A percentile compares a stretch with the other conserved stretches of the same genome.
These are phyloP conservation scores for Neurospora cerealis DNA, from an alignment of 495 filamentous ascomycete species.

Conservation along the genomic window DNA sequence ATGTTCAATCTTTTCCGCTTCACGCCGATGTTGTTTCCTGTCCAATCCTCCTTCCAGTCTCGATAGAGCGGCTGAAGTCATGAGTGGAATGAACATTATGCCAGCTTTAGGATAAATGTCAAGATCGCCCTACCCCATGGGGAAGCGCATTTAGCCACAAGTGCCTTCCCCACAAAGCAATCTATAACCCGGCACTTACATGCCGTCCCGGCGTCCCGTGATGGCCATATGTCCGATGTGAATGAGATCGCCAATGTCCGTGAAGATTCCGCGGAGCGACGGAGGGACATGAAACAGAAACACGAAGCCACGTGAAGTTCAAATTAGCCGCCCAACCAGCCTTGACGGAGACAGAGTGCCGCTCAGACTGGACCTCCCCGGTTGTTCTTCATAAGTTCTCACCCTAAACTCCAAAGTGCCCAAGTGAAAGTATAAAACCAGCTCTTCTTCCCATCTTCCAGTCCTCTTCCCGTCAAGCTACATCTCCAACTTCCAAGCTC, in stretches of 20 bases:
- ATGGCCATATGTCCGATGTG: not conserved
- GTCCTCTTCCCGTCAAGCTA: too few relatives aligned
- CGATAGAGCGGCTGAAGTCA: not conserved
- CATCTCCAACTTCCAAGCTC: too few relatives aligned
- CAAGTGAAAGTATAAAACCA: too few relatives aligned
- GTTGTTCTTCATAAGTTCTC: too few relatives aligned
- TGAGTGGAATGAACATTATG: not conserved
- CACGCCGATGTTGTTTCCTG: too few relatives aligned
- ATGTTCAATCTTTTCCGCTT: too few relatives aligned
- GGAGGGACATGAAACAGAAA: not conserved
- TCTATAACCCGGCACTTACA: not conserved
- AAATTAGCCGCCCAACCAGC: not conserved
- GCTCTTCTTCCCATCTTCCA: not conserved
- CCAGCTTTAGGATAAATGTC: not conserved
- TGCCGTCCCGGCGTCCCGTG: not conserved
- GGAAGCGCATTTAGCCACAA: not conserved
- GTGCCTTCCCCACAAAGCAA: not conserved
- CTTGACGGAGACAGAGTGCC: not conserved
- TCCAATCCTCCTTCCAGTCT: not conserved
- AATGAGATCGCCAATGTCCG: rapidly evolving
- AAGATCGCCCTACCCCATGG: not conserved
- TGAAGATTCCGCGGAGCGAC: not conserved
- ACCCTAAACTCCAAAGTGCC: too few relatives aligned
- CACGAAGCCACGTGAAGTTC: not conserved
- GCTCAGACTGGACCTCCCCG: too few relatives aligned